phyloP scores from a whole-genome alignment of 73 alveolate species.

The Paramecium sexaurelia region DNA sequence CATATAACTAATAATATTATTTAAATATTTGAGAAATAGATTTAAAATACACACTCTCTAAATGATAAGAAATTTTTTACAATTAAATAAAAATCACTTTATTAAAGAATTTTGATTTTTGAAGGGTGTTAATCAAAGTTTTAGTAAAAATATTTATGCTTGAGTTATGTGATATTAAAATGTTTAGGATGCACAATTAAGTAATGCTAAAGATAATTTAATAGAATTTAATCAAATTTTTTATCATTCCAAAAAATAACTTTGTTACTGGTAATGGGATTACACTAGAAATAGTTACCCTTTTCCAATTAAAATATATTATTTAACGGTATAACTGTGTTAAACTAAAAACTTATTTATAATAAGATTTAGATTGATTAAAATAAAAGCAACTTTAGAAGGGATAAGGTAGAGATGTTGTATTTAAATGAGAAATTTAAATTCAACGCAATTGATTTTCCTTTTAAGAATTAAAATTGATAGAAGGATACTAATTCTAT shows the following conservation, averaged over 20 bases:
- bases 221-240: slow-evolving; percentile 14
- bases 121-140: slow-evolving; percentile 42
- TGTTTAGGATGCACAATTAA: slow-evolving; percentile 19
- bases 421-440: slow-evolving; percentile 83
- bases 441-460: slow-evolving; percentile 69
- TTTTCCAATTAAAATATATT: too few relatives aligned
- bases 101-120: too few relatives aligned
- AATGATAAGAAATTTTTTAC: too few relatives aligned
- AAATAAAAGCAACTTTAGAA: too few relatives aligned
- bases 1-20: too few relatives aligned
- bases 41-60: too few relatives aligned
- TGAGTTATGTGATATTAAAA: slow-evolving; percentile 55
- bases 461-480: neutral
- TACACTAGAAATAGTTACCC: too few relatives aligned
- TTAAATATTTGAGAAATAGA: too few relatives aligned
- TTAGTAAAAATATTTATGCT: slow-evolving; percentile 36
- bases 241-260: slow-evolving; percentile 67
- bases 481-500: slow-evolving; percentile 69
- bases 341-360: too few relatives aligned
- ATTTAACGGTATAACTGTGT: too few relatives aligned
- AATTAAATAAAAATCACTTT: too few relatives aligned
- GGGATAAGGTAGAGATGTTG: slow-evolving; percentile 86
- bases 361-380: too few relatives aligned
- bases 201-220: slow-evolving; percentile 31
- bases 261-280: slow-evolving; percentile 61